These are phyloP conservation scores for Cicer yamashitae DNA, from an alignment of 306 rosid species.

Conservation along the genomic window DNA sequence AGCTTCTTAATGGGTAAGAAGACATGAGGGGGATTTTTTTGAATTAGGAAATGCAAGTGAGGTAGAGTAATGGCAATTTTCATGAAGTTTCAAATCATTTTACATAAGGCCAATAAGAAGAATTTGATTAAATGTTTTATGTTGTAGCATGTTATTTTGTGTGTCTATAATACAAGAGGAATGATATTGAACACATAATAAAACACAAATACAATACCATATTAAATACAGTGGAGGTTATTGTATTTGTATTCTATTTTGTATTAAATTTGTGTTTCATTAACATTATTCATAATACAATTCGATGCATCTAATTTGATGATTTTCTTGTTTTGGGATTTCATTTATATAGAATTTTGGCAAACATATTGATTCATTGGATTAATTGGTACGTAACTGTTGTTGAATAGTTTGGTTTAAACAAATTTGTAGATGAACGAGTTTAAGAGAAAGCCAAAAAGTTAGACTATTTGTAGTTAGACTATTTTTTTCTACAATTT, in stretches of 20 bases:
- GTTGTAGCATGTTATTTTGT: neutral
- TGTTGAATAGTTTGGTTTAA: too few species aligned
- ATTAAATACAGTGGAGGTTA: too few species aligned
- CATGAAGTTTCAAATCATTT: neutral
- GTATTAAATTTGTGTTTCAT: too few species aligned
- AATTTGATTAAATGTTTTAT: conserved; percentile 3
- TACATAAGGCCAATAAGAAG: neutral
- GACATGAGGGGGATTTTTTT: neutral
- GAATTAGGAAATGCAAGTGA: neutral
- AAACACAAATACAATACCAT: too few species aligned
- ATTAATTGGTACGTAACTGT: neutral
- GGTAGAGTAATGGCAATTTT: neutral
- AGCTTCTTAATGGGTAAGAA: conserved; percentile 11
- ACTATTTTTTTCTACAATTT: too few species aligned
- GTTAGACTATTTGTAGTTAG: too few species aligned
- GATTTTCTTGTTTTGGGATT: conserved; percentile 12
- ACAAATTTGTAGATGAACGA: too few species aligned
- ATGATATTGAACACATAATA: too few species aligned
- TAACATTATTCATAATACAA: neutral
- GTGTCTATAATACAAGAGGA: neutral
- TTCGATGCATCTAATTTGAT: conserved; percentile 5
- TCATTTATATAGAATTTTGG: neutral
- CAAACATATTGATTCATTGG: neutral
- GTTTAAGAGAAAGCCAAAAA: too few species aligned
- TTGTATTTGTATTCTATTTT: too few species aligned